Evolutionary conservation across 345 rosid genomes (phyloP), one percentile per base, ranked within the genome.

Genomic region (Turritis glabra): DNA sequence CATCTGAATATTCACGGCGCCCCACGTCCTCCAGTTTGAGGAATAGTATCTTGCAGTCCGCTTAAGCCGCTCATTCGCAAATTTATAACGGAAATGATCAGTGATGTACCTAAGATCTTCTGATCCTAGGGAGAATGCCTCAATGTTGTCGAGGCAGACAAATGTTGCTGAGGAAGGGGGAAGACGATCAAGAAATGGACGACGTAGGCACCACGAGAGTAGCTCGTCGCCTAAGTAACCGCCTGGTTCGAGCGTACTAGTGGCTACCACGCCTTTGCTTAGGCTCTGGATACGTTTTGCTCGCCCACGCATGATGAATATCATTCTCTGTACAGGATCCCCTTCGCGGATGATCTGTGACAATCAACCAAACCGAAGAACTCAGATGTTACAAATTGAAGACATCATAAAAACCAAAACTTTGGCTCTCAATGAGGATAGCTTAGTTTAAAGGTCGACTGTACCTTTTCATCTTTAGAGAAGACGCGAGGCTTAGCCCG

Each of bases 1-100:
- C 63, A 90, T 71, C 41, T 94, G 98, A 18, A 91, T 79, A 32
- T 83, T 91, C 57, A 94, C 97, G 0, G 97, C 97, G 0, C 97
- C 98, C 97, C 98, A 94, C 5, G 91, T 87, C 56, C 96, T 71
- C 96, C 98, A 94, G 68, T 88, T 91, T 13, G 97, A 94, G 5
- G 98, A 94, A 67, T 89, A 91, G 75, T 86, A 89, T 82, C 98
- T 88, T 2, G 96, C 90, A 0, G 87, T 93, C 64, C 96, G 69
- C 82, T 87, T 93, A 3, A 91, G 88, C 74, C 85, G 84, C 75
- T 88, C 88, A 35, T 86, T 88, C 7, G 93, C 83, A 5, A 93
- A 91, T 75, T 76, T 86, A 81, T 93, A 91, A 3, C 96, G 88
- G 79, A 93, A 93, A 37, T 94, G 97, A 12, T 91, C 93, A 0